These are phyloP conservation scores for Penicillium tannophilum DNA, from an alignment of 495 filamentous ascomycete species.

Conservation along the genomic window DNA sequence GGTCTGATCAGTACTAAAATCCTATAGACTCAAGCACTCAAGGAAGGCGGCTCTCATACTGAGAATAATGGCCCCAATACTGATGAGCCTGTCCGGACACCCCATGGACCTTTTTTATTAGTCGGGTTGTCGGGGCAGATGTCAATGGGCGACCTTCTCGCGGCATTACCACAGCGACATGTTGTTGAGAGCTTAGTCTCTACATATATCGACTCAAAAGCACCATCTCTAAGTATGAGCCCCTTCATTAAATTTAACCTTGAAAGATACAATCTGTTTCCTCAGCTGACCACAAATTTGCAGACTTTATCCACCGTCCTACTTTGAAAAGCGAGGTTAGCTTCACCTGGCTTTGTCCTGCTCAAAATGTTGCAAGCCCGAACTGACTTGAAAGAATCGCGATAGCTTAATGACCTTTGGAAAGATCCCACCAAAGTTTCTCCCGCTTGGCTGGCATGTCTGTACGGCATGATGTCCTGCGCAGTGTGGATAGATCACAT, in stretches of 20 bases:
- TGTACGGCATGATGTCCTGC: neutral
- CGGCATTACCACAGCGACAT: neutral
- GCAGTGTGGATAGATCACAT: slow-evolving; percentile 1
- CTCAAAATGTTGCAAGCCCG: neutral
- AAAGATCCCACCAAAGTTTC: neutral
- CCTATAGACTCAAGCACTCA: neutral
- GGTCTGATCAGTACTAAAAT: too few species aligned
- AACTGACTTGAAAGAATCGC: neutral
- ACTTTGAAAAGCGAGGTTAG: neutral
- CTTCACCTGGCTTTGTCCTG: too few species aligned
- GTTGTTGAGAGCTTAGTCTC: neutral
- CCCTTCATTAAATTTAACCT: too few species aligned
- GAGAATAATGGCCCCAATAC: neutral
- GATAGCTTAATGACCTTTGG: neutral
- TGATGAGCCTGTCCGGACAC: neutral
- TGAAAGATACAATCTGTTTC: too few species aligned
- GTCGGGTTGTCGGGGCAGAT: neutral
- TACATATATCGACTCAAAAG: neutral
- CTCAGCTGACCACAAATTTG: neutral
- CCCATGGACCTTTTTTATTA: neutral
- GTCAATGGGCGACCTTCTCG: neutral
- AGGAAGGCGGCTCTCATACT: neutral
- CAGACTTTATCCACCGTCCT: neutral
- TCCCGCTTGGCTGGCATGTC: neutral
- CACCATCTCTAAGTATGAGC: neutral